Conservation (phyloP, 2,329 filamentous ascomycete species). For the Fusarium proliferatum region DNA sequence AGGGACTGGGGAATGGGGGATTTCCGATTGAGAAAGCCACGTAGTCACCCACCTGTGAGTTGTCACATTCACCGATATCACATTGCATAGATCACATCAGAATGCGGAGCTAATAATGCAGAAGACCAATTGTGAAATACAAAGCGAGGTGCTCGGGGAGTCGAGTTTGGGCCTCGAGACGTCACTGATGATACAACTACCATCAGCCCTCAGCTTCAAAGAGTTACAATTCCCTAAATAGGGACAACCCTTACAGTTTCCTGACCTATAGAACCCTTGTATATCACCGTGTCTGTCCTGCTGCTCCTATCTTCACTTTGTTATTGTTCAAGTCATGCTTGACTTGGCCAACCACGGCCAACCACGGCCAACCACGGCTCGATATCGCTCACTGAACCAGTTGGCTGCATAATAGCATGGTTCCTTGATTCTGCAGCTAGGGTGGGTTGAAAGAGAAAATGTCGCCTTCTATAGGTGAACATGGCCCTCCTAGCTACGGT, state of each 20-base stretch:
- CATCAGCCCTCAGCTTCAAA: neutral
- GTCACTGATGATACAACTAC: neutral
- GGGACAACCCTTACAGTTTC: neutral
- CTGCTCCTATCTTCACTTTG: neutral
- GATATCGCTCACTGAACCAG: neutral
- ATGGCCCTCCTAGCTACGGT: neutral
- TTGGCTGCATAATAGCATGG: neutral
- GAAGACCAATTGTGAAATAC: conserved; percentile 1
- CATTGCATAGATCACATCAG: conserved; percentile 12
- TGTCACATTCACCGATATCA: conserved; percentile 8
- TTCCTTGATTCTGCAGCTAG: neutral
- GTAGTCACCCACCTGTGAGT: conserved; percentile 2
- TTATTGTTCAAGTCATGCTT: neutral
- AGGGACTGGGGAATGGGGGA: neutral
- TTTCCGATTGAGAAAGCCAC: conserved; percentile 13
- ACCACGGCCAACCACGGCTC: neutral
- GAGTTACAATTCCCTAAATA: conserved; percentile 1
- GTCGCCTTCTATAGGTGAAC: neutral
- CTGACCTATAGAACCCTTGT: neutral
- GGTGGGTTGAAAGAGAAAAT: neutral
- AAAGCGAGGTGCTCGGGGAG: neutral
- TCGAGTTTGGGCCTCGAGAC: neutral
- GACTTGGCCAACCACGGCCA: neutral
- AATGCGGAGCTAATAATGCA: conserved; percentile 1
- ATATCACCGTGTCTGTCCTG: neutral